Conservation (phyloP, 495 filamentous ascomycete genomes). For the Jackrogersella minutella region DNA sequence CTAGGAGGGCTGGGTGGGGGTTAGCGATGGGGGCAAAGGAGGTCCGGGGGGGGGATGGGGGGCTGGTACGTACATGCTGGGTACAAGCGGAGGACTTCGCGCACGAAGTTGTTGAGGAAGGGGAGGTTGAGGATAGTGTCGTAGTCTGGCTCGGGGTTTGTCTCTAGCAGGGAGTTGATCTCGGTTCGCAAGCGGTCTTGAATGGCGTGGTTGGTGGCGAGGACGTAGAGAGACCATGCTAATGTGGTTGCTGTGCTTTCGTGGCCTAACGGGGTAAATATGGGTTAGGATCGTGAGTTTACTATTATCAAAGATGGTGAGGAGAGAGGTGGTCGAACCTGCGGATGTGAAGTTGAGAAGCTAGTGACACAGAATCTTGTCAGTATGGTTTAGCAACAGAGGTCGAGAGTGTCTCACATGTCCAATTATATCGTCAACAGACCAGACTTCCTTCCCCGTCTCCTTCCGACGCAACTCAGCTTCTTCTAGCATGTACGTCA, state of each 20-base stretch:
- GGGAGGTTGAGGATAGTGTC: constrained; percentile 46
- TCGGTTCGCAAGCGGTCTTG: constrained; percentile 44
- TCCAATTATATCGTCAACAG: constrained; percentile 38
- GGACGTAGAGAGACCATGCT: constrained; percentile 37
- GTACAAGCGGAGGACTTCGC: constrained; percentile 51
- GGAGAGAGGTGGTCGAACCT: constrained; percentile 4
- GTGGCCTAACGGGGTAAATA: constrained; percentile 25
- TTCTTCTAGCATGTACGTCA: constrained; percentile 42
- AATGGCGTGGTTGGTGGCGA: constrained; percentile 24
- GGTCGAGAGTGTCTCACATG: constrained; percentile 20
- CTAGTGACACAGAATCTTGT: neutral
- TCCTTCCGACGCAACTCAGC: constrained; percentile 23
- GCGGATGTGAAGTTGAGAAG: constrained; percentile 37
- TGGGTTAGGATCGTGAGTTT: neutral
- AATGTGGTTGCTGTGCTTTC: constrained; percentile 39
- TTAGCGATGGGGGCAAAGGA: neutral
- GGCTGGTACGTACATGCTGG: constrained; percentile 40
- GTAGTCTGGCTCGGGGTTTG: constrained; percentile 41
- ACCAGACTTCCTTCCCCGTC: constrained; percentile 35
- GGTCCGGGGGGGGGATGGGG: neutral
- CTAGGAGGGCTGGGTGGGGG: constrained; percentile 28
- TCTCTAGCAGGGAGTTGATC: constrained; percentile 28
- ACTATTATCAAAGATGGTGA: neutral
- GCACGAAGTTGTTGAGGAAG: constrained; percentile 51
- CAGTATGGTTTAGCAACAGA: neutral